Conservation (phyloP, 768 basidiomycete genomes). For the Suillus ampliporus region DNA sequence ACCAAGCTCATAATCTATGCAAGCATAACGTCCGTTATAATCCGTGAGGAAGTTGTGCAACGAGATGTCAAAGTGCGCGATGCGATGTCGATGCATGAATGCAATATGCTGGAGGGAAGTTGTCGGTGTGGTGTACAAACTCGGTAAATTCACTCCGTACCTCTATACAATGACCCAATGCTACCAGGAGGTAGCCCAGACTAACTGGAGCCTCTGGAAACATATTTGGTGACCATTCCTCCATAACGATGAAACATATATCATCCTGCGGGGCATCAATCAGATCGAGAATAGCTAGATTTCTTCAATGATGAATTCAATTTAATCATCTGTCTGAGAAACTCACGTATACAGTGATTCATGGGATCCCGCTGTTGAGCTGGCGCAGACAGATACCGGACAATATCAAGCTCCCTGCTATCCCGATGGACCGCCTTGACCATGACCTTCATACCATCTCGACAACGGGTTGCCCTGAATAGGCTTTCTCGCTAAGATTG, state of each 20-base stretch:
- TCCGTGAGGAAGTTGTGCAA: slow-evolving; percentile 72
- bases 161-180: slow-evolving; percentile 72
- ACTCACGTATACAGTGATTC: slow-evolving; percentile 82
- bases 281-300: slow-evolving; percentile 66
- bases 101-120: slow-evolving; percentile 55
- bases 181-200: slow-evolving; percentile 56
- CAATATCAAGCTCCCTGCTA: slow-evolving; percentile 68
- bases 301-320: slow-evolving; percentile 9
- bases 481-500: slow-evolving; percentile 65
- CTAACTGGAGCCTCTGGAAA: slow-evolving; percentile 56
- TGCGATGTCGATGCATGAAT: slow-evolving; percentile 71
- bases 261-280: slow-evolving; percentile 58
- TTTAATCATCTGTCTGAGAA: background rate
- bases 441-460: slow-evolving; percentile 59
- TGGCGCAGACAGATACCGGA: slow-evolving; percentile 59
- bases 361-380: slow-evolving; percentile 60
- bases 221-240: slow-evolving; percentile 76
- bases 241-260: slow-evolving; percentile 77
- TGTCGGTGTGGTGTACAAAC: slow-evolving; percentile 9
- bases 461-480: slow-evolving; percentile 65
- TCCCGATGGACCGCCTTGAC: slow-evolving; percentile 69
- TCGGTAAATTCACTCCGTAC: slow-evolving; percentile 37
- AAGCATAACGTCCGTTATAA: slow-evolving; percentile 66
- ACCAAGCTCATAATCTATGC: slow-evolving; percentile 77
- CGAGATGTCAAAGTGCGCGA: slow-evolving; percentile 78